Percentiles rank a stretch among this genome's conserved stretches.
Conservation (phyloP, 2,329 filamentous ascomycete genomes). For the Penicillium sp. region DNA sequence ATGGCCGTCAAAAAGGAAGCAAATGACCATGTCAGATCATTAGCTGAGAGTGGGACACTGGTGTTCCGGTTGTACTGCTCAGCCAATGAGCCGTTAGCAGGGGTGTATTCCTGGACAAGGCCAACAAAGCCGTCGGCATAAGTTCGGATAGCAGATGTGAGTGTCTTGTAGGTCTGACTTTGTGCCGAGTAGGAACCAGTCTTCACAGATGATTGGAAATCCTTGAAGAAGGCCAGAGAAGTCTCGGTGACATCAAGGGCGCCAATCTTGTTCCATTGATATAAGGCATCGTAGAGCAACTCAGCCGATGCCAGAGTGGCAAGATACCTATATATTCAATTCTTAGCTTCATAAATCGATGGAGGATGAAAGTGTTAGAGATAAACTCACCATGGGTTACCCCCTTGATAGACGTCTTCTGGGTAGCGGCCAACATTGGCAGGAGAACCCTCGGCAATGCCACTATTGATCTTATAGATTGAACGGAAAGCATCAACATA, state of each 20-base stretch:
- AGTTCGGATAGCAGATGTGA: conserved; percentile 40
- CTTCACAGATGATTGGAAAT: conserved; percentile 58
- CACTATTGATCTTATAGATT: conserved; percentile 69
- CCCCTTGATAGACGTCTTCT: conserved; percentile 72
- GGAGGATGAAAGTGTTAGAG: no score
- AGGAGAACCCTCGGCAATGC: conserved; percentile 60
- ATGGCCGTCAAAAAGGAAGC: neutral
- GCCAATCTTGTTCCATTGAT: conserved; percentile 66
- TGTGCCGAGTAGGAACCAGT: conserved; percentile 65
- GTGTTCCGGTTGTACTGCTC: conserved; percentile 1
- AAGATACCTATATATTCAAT: conserved; percentile 59
- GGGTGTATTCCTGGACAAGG: neutral
- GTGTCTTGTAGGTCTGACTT: conserved; percentile 38
- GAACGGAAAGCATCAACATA: conserved; percentile 73
- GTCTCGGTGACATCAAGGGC: conserved; percentile 64
- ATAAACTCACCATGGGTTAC: conserved; percentile 62
- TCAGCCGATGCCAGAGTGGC: conserved; percentile 74
- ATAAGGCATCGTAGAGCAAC: conserved; percentile 73
- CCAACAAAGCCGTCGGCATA: conserved; percentile 47
- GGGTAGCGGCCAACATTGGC: conserved; percentile 67
- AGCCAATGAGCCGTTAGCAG: neutral
- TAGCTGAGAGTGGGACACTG: neutral
- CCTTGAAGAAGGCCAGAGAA: conserved; percentile 71
- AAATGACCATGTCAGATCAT: conserved; percentile 1
- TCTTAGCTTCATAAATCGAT: neutral